phyloP scores from a whole-genome alignment of 2,329 filamentous ascomycete genomes.

The Sporothrix globosa region DNA sequence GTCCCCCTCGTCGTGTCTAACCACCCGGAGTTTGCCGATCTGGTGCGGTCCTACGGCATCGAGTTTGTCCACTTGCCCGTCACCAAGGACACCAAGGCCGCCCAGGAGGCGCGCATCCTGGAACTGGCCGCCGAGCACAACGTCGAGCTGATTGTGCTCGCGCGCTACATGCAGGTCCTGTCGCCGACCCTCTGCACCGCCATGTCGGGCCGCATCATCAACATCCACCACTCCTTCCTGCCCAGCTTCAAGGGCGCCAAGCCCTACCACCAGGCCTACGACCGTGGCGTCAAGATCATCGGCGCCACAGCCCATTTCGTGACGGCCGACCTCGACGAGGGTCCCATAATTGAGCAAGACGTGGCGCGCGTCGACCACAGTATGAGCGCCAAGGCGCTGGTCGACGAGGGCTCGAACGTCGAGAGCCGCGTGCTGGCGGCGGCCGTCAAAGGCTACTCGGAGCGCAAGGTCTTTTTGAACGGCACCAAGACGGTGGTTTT shows the following conservation, averaged over 20 bases:
- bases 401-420: constrained; percentile 79
- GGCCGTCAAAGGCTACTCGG: constrained; percentile 82
- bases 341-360: constrained; percentile 85
- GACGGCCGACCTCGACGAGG: constrained; percentile 81
- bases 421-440: constrained; percentile 81
- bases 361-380: constrained; percentile 76
- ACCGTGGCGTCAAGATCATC: constrained; percentile 85
- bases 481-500: constrained; percentile 81
- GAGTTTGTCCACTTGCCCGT: constrained; percentile 81
- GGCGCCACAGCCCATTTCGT: constrained; percentile 86
- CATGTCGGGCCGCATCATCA: constrained; percentile 87
- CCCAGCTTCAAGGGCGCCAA: constrained; percentile 86
- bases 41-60: constrained; percentile 74
- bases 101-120: constrained; percentile 73
- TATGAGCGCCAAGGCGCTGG: constrained; percentile 74
- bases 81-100: constrained; percentile 72
- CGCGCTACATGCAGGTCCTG: constrained; percentile 86
- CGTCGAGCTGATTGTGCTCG: constrained; percentile 78
- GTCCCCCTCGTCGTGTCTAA: constrained; percentile 81
- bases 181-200: constrained; percentile 72
- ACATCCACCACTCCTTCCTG: constrained; percentile 87
- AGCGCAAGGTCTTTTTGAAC: constrained; percentile 77
- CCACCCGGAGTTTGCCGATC: constrained; percentile 70
- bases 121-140: constrained; percentile 69
- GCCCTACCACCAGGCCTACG: constrained; percentile 86